A percentile compares a stretch with the other conserved stretches of the same genome.
Conservation (phyloP, 1,139 yeast genomes). For the Suhomyces taliae region DNA sequence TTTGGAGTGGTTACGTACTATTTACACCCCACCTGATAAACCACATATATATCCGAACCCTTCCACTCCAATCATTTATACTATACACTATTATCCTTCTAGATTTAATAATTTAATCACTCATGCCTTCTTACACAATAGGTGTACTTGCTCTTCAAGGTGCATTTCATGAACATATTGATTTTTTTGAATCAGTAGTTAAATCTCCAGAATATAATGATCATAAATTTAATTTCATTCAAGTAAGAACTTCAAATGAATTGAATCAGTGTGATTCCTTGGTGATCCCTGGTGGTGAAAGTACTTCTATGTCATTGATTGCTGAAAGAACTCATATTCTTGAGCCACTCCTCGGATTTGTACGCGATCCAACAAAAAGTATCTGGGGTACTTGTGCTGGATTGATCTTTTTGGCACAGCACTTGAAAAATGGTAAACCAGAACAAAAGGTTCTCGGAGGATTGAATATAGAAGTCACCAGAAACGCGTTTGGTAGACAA, state of each 20-base stretch:
- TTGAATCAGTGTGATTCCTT: slow-evolving; percentile 56
- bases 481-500: slow-evolving; percentile 84
- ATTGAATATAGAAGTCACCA: slow-evolving; percentile 58
- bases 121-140: slow-evolving; percentile 19
- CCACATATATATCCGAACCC: background rate
- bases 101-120: too few species aligned
- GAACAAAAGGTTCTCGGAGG: slow-evolving; percentile 69
- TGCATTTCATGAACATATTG: slow-evolving; percentile 73
- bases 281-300: slow-evolving; percentile 81
- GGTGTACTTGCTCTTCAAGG: slow-evolving; percentile 85
- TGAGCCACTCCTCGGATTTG: slow-evolving; percentile 53
- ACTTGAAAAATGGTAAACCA: slow-evolving; percentile 54
- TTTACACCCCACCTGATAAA: background rate
- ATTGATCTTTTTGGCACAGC: slow-evolving; percentile 62
- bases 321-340: slow-evolving; percentile 66
- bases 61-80: too few species aligned
- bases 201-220: slow-evolving; percentile 18
- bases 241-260: slow-evolving; percentile 56
- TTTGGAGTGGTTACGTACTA: too few species aligned
- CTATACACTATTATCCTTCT: too few species aligned
- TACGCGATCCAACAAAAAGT: slow-evolving; percentile 49
- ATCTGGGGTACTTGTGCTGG: slow-evolving; percentile 93
- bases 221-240: slow-evolving; percentile 33
- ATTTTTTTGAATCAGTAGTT: slow-evolving; percentile 47
- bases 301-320: slow-evolving; percentile 71